phyloP scores from a whole-genome alignment of 768 basidiomycete genomes.

The Daedaleopsis nitida region DNA sequence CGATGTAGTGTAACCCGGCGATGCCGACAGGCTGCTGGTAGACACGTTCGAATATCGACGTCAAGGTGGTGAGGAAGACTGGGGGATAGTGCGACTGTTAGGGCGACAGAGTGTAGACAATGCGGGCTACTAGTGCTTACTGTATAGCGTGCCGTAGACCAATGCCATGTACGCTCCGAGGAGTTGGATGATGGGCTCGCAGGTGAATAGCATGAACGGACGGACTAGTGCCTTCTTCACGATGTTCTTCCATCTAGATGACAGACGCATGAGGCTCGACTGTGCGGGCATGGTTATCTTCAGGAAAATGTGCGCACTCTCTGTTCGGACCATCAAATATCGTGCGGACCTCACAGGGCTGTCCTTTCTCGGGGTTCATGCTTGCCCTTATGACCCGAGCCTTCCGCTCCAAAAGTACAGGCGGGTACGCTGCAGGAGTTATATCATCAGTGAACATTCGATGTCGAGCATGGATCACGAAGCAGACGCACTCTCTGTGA shows the following conservation, averaged over 20 bases:
- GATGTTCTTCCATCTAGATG: constrained; percentile 51
- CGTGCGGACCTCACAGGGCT: constrained; percentile 43
- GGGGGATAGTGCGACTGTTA: background rate
- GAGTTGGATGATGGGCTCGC: constrained; percentile 71
- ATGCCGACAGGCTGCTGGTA: constrained; percentile 64
- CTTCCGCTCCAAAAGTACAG: constrained; percentile 48
- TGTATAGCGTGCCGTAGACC: constrained; percentile 62
- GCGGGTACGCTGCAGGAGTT: constrained; percentile 29
- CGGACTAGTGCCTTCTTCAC: constrained; percentile 57
- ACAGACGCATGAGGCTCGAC: too few relatives aligned
- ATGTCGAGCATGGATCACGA: too few relatives aligned
- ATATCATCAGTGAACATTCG: background rate
- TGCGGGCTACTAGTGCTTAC: constrained; percentile 39
- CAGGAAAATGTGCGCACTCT: constrained; percentile 16
- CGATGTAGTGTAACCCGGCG: constrained; percentile 68
- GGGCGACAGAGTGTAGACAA: background rate
- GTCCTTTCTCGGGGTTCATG: constrained; percentile 48
- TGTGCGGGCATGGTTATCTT: background rate
- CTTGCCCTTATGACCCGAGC: constrained; percentile 45
- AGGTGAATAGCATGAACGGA: constrained; percentile 62
- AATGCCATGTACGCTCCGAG: constrained; percentile 71
- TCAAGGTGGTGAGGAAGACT: constrained; percentile 73
- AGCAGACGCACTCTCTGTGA: constrained; percentile 59
- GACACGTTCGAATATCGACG: constrained; percentile 53
- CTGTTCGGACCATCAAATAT: constrained; percentile 48